Evolutionary conservation across 768 basidiomycete genomes (phyloP).

Genomic region (Xerocomus potaroensis): DNA sequence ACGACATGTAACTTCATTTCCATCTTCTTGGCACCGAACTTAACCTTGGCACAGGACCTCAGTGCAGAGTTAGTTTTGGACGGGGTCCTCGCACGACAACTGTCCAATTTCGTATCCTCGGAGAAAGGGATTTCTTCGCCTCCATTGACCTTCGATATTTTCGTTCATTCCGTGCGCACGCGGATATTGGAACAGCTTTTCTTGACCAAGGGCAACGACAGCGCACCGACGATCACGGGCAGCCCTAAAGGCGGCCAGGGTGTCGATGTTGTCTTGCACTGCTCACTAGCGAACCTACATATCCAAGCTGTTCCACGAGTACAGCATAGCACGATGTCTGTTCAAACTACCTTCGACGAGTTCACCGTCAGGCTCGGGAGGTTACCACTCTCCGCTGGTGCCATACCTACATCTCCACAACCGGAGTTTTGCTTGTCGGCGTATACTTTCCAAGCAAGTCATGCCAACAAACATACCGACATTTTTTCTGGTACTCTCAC

Average conservation of each 20-base stretch:
- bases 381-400: not conserved
- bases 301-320: constrained; percentile 10
- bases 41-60: constrained; percentile 26
- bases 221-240: constrained; percentile 1
- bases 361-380: constrained; percentile 13
- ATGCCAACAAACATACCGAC: constrained; percentile 4
- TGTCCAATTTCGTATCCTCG: constrained; percentile 30
- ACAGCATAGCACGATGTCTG: not conserved
- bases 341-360: constrained; percentile 14
- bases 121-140: constrained; percentile 11
- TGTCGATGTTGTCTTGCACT: constrained; percentile 18
- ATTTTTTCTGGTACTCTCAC: constrained; percentile 22
- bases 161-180: constrained; percentile 37
- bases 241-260: constrained; percentile 1
- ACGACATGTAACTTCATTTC: constrained; percentile 37
- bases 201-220: constrained; percentile 3
- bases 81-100: constrained; percentile 38
- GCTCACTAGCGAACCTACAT: constrained; percentile 13
- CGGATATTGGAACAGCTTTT: constrained; percentile 45
- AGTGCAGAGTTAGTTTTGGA: constrained; percentile 40
- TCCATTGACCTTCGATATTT: constrained; percentile 38
- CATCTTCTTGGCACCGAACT: constrained; percentile 1
- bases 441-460: constrained; percentile 16
- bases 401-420: constrained; percentile 2
- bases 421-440: constrained; percentile 21